phyloP scores from a whole-genome alignment of 2,329 filamentous ascomycete species.

The Metarhizium robertsii region DNA sequence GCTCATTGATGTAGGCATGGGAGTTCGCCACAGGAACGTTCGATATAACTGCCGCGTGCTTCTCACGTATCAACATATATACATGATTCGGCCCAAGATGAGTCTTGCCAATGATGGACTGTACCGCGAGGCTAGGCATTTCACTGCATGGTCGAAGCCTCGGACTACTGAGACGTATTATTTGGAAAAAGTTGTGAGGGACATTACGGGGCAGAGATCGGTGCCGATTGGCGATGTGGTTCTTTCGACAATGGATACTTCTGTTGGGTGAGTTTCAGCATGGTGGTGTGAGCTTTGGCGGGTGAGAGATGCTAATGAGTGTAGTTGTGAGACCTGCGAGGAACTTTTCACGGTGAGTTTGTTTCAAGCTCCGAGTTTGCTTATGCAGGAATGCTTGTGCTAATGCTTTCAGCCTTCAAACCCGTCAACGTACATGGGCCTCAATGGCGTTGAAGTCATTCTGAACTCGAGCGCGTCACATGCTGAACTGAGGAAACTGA shows the following conservation, averaged over 20 bases:
- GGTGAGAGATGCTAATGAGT: background rate
- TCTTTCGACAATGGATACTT: constrained; percentile 25
- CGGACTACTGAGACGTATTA: constrained; percentile 24
- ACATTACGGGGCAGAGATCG: constrained; percentile 22
- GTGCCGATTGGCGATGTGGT: constrained; percentile 30
- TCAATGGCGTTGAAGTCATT: constrained; percentile 59
- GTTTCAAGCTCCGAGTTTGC: background rate
- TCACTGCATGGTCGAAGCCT: constrained; percentile 27
- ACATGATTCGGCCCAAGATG: constrained; percentile 43
- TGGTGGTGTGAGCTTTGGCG: background rate
- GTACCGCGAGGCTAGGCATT: constrained; percentile 27
- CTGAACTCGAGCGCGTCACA: constrained; percentile 63
- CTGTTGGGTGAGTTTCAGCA: background rate
- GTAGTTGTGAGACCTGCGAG: constrained; percentile 27
- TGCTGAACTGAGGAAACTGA: constrained; percentile 50
- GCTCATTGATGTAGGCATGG: constrained; percentile 24
- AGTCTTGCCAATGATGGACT: constrained; percentile 26
- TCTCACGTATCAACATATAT: constrained; percentile 49
- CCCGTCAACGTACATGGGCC: constrained; percentile 1
- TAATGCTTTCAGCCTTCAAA: background rate
- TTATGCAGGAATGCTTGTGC: background rate
- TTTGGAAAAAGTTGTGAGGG: constrained; percentile 9
- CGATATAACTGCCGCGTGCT: constrained; percentile 10
- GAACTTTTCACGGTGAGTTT: constrained; percentile 13
- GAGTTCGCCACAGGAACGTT: constrained; percentile 30